Evolutionary conservation across 1,284 basidiomycete genomes (phyloP).

Genomic region (Inonotus hispidus): DNA sequence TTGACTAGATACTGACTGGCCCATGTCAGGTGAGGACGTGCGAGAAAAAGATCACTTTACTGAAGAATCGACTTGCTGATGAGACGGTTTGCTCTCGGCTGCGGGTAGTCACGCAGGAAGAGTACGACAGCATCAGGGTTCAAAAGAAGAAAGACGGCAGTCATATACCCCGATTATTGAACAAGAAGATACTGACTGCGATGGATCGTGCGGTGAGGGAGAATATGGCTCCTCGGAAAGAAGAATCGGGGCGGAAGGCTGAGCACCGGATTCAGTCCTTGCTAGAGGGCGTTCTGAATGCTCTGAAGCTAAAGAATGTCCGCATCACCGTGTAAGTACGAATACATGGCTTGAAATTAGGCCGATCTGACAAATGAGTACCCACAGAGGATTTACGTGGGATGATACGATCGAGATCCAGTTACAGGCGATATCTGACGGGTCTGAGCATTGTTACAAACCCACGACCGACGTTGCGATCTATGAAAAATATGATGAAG

Average conservation of each 20-base stretch:
- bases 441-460: neutral
- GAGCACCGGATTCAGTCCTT: neutral
- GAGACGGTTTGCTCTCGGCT: neutral
- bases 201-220: neutral
- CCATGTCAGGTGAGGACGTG: neutral
- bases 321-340: neutral
- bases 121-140: neutral
- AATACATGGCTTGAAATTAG: neutral
- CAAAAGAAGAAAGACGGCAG: neutral
- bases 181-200: neutral
- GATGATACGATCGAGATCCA: neutral
- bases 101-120: neutral
- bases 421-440: neutral
- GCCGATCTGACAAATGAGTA: neutral
- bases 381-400: neutral
- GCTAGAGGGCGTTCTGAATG: neutral
- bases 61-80: neutral
- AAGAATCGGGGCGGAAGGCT: neutral
- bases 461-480: neutral
- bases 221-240: neutral
- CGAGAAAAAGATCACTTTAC: neutral
- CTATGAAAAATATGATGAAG: too few relatives aligned
- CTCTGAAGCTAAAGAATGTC: neutral
- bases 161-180: neutral
- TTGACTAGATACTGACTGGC: neutral